Base-by-base conservation (phyloP, 179 eudicot genomes). In the Sideroxylon spinosum region DNA sequence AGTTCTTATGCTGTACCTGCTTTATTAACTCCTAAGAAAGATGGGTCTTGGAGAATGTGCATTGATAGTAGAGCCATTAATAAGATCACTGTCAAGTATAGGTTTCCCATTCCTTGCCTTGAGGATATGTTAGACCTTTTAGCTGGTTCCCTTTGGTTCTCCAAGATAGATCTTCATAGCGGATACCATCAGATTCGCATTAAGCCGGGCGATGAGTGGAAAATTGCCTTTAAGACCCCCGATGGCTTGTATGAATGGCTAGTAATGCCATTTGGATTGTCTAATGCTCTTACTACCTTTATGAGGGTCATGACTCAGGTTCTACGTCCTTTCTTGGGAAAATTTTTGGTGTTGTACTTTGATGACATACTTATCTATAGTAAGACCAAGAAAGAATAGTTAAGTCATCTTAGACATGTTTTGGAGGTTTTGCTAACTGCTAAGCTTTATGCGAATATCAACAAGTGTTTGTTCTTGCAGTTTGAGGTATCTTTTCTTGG, bases 221-320 rank as follows among this genome's bases (percentile, higher is more conserved):
- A 76, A 50, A 63, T 22, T 22, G 44, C 37, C 25, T 75, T 62
- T 37, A 75, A 75, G 23, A 75, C 78, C 2, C 44, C 37, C 5
- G 3, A 57, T 76, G 32, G 50, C 12, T 32, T 75, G 8, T 76
- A 63, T 63, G 37, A 63, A 19, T 76, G 78, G 78, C 48, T 48
- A 76, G 70, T 46, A 20, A 69, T 69, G 73, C 56, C 55, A 11
- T 46, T 46, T 12, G 53, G 55, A 19, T 46, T 32, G 17, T 57
- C 78, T n/a, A n/a, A n/a, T n/a, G n/a, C n/a, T n/a, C n/a, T n/a
- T n/a, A n/a, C n/a, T n/a, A n/a, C n/a, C n/a, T n/a, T n/a, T n/a
- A n/a, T n/a, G n/a, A n/a, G n/a, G n/a, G n/a, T n/a, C n/a, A n/a
- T n/a, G n/a, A n/a, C n/a, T n/a, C n/a, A n/a, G n/a, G n/a, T n/a